Conservation (phyloP, 768 basidiomycete genomes). For the Auricularia auricula-judae region DNA sequence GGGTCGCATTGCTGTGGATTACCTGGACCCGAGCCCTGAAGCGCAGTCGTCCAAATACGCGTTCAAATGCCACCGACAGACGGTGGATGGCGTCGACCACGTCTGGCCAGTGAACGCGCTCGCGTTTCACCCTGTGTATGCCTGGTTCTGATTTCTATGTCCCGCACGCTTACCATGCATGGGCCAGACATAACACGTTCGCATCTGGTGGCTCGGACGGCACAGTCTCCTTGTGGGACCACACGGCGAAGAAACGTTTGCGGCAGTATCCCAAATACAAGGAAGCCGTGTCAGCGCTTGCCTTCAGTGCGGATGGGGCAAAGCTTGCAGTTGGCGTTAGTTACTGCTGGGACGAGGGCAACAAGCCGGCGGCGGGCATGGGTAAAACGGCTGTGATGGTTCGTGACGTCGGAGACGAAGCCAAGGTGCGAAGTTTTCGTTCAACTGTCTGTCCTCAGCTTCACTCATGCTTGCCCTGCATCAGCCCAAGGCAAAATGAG, state of each 20-base stretch:
- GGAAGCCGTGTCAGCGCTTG: slow-evolving; percentile 62
- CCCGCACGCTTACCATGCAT: not conserved
- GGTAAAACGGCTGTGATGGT: slow-evolving; percentile 52
- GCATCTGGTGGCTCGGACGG: slow-evolving; percentile 92
- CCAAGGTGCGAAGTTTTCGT: slow-evolving; percentile 39
- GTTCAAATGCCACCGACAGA: slow-evolving; percentile 92
- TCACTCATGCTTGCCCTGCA: not conserved
- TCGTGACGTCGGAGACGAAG: slow-evolving; percentile 61
- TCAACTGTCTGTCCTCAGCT: no score
- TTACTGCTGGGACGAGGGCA: slow-evolving; percentile 86
- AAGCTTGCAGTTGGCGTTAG: slow-evolving; percentile 76
- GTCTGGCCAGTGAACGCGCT: slow-evolving; percentile 95
- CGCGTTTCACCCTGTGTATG: slow-evolving; percentile 83
- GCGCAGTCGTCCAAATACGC: slow-evolving; percentile 87
- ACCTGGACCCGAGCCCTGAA: slow-evolving; percentile 73
- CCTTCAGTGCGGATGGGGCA: slow-evolving; percentile 76
- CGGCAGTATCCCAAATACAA: slow-evolving; percentile 79
- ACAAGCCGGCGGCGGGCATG: slow-evolving; percentile 55
- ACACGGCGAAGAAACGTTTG: slow-evolving; percentile 89
- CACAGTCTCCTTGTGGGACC: slow-evolving; percentile 94
- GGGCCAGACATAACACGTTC: slow-evolving; percentile 78
- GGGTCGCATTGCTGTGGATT: slow-evolving; percentile 94
- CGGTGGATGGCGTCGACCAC: slow-evolving; percentile 83
- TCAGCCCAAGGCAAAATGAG: not conserved
- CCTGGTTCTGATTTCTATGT: not conserved